Conservation (phyloP, 2,329 filamentous ascomycete species). For the Phyllosticta citribraziliensis region DNA sequence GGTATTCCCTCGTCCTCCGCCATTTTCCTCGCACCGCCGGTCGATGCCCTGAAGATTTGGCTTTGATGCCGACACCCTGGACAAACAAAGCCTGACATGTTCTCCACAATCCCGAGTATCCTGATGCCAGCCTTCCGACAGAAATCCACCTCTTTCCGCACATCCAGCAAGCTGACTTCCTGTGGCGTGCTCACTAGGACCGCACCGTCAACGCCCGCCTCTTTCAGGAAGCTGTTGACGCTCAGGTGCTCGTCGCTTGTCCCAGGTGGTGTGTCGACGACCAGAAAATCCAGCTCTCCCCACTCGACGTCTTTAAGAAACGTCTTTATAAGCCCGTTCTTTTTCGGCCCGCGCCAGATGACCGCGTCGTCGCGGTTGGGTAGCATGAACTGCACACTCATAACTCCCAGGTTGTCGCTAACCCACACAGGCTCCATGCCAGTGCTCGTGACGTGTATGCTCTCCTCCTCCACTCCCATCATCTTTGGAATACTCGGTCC, state of each 20-base stretch:
- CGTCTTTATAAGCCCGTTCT: conserved; percentile 96
- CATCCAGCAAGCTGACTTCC: conserved; percentile 84
- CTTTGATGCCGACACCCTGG: conserved; percentile 72
- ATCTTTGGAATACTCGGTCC: conserved; percentile 96
- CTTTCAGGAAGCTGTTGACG: conserved; percentile 84
- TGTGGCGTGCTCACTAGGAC: conserved; percentile 92
- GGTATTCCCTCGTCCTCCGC: conserved; percentile 81
- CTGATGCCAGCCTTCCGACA: conserved; percentile 88
- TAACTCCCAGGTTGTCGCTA: conserved; percentile 83
- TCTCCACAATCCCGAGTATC: conserved; percentile 85
- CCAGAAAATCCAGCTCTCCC: conserved; percentile 85
- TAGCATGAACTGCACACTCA: conserved; percentile 98
- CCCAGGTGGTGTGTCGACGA: conserved; percentile 92
- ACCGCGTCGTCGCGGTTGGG: conserved; percentile 88
- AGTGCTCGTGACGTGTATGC: conserved; percentile 77
- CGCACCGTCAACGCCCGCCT: conserved; percentile 86
- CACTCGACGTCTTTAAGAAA: conserved; percentile 97
- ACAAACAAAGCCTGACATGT: conserved; percentile 96
- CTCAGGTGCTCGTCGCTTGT: conserved; percentile 93
- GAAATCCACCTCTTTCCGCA: conserved; percentile 96
- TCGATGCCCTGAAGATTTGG: conserved; percentile 85
- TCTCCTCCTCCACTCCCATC: conserved; percentile 93
- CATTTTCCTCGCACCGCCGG: conserved; percentile 71
- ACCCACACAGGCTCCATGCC: conserved; percentile 97
- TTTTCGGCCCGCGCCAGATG: conserved; percentile 96